These are phyloP conservation scores for Exophiala oligosperma DNA, from an alignment of 2,329 filamentous ascomycete species.

Conservation along the genomic window DNA sequence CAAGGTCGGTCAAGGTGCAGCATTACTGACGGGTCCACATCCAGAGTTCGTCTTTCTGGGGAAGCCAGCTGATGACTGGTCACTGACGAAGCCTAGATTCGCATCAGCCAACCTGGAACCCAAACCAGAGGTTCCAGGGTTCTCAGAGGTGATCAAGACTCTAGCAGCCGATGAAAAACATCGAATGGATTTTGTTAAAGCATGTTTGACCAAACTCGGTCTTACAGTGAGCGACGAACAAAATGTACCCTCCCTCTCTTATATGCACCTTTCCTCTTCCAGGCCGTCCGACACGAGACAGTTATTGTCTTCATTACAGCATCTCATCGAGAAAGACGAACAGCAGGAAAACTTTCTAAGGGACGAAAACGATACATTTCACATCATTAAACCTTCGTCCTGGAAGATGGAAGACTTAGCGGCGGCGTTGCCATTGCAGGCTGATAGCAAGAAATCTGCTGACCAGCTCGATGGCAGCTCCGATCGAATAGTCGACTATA, in stretches of 20 bases:
- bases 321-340: slow-evolving; percentile 66
- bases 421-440: slow-evolving; percentile 49
- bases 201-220: slow-evolving; percentile 76
- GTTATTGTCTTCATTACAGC: slow-evolving; percentile 62
- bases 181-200: slow-evolving; percentile 73
- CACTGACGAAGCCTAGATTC: slow-evolving; percentile 60
- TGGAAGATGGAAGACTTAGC: slow-evolving; percentile 60
- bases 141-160: slow-evolving; percentile 66
- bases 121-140: slow-evolving; percentile 66
- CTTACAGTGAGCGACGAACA: slow-evolving; percentile 73
- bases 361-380: slow-evolving; percentile 80
- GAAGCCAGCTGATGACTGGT: slow-evolving; percentile 24
- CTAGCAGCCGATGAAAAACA: slow-evolving; percentile 69
- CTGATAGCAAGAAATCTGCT: slow-evolving; percentile 33
- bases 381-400: slow-evolving; percentile 66
- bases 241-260: slow-evolving; percentile 75
- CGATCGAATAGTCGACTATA: slow-evolving; percentile 72
- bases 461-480: slow-evolving; percentile 34
- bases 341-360: slow-evolving; percentile 71
- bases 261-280: slow-evolving; percentile 75
- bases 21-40: slow-evolving; percentile 82
- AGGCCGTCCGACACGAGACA: slow-evolving; percentile 65
- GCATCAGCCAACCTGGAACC: slow-evolving; percentile 73
- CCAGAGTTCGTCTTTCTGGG: slow-evolving; percentile 67
- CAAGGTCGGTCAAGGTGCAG: slow-evolving; percentile 76